Percentiles rank a stretch among this genome's conserved stretches.
These are phyloP conservation scores for Gossypioides kirkii DNA, from an alignment of 345 rosid species.

Conservation along the genomic window DNA sequence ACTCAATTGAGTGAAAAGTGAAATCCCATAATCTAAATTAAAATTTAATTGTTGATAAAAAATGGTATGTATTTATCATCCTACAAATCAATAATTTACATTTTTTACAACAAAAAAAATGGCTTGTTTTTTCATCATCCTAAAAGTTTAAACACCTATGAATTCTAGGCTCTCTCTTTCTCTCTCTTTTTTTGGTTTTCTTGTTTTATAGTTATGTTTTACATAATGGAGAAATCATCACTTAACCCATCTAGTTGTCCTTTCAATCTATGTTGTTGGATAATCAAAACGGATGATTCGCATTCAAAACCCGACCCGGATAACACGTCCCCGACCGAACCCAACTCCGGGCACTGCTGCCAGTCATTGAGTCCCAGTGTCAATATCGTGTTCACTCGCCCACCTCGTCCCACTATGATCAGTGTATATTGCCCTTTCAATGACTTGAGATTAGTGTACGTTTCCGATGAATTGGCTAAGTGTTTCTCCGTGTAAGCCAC, in stretches of 20 bases:
- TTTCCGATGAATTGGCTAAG: constrained; percentile 78
- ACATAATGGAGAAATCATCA: constrained; percentile 81
- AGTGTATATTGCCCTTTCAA: constrained; percentile 65
- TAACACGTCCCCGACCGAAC: constrained; percentile 87
- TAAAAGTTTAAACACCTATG: constrained; percentile 22
- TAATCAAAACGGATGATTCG: constrained; percentile 69
- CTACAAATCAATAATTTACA: constrained; percentile 18
- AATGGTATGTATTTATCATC: not conserved
- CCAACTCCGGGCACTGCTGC: constrained; percentile 94
- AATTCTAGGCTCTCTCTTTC: not conserved
- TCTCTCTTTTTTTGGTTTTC: too few species aligned
- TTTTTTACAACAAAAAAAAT: not conserved
- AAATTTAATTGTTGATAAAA: too few species aligned
- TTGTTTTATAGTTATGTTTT: constrained; percentile 4
- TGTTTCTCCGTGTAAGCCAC: constrained; percentile 82
- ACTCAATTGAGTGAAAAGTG: too few species aligned
- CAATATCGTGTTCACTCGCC: constrained; percentile 60
- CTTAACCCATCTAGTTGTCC: constrained; percentile 80
- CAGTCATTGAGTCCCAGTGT: constrained; percentile 85
- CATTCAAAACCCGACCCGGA: constrained; percentile 67
- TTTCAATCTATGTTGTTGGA: constrained; percentile 61
- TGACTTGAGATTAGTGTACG: constrained; percentile 60
- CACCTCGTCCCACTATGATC: constrained; percentile 76
- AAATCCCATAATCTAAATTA: too few species aligned
- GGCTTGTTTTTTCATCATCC: constrained; percentile 18